Percentiles rank a stretch among this genome's conserved stretches.
Evolutionary conservation across 768 basidiomycete genomes (phyloP).

Genomic region (Calocybe gangraenosa): DNA sequence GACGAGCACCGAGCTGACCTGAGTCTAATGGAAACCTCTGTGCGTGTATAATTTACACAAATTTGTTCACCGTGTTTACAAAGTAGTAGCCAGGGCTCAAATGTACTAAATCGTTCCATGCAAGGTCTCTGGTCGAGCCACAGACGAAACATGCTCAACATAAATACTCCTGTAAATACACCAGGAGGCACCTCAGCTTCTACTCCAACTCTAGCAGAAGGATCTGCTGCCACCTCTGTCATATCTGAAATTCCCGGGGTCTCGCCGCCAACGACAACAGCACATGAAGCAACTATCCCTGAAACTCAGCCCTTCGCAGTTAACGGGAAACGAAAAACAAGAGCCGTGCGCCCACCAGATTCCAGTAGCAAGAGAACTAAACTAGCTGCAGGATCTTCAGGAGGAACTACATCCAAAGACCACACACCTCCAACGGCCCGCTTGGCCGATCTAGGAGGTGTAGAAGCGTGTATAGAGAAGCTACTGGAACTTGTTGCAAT

Average conservation of each 20-base stretch:
- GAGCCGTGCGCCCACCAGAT: constrained; percentile 47
- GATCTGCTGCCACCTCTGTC: constrained; percentile 10
- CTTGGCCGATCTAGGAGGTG: constrained; percentile 84
- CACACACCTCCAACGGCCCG: constrained; percentile 70
- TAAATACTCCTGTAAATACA: constrained; percentile 42
- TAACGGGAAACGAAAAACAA: constrained; percentile 59
- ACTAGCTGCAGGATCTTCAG: constrained; percentile 21
- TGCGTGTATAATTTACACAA: constrained; percentile 16
- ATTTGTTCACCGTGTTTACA: constrained; percentile 22
- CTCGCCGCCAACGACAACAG: constrained; percentile 7
- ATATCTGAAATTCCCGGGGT: constrained; percentile 3
- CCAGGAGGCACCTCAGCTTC: constrained; percentile 23
- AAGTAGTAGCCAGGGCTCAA: constrained; percentile 62
- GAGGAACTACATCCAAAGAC: constrained; percentile 49
- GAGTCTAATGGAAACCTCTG: constrained; percentile 22
- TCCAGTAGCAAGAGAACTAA: constrained; percentile 58
- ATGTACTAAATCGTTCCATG: constrained; percentile 74
- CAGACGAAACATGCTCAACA: constrained; percentile 59
- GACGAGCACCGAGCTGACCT: not conserved
- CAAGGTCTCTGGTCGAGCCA: constrained; percentile 76
- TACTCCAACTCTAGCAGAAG: constrained; percentile 21
- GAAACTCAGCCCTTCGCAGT: constrained; percentile 15
- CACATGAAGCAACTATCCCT: constrained; percentile 12
- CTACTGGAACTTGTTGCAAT: constrained; percentile 95
- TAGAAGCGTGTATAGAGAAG: constrained; percentile 83